Percentiles rank a stretch among this genome's conserved stretches.
Evolutionary conservation across 1,284 basidiomycete species (phyloP).

Genomic region (Amylostereum areolatum): DNA sequence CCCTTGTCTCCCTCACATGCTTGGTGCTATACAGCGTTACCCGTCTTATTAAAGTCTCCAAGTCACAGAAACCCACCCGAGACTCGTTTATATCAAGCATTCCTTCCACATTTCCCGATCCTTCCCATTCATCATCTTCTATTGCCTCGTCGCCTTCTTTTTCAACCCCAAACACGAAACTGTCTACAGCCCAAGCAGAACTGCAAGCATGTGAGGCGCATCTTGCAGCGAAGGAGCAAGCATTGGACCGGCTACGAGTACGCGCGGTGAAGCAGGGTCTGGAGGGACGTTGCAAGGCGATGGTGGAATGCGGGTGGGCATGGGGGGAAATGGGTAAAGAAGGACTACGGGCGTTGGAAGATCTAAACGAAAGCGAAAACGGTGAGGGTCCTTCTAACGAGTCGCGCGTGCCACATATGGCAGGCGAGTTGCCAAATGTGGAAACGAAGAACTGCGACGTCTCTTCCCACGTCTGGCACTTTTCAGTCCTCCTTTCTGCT

Average conservation of each 20-base stretch:
- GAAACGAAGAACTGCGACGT: too few relatives aligned
- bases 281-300: constrained; percentile 50
- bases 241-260: constrained; percentile 46
- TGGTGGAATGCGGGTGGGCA: constrained; percentile 59
- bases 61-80: constrained; percentile 42
- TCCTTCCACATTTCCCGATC: constrained; percentile 26
- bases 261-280: constrained; percentile 55
- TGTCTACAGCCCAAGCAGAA: constrained; percentile 62
- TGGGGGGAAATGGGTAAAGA: constrained; percentile 65
- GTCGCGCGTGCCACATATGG: too few relatives aligned
- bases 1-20: constrained; percentile 1
- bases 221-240: constrained; percentile 59
- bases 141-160: constrained; percentile 29
- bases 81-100: constrained; percentile 33
- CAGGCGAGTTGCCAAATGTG: too few relatives aligned
- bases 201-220: constrained; percentile 74
- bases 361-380: constrained; percentile 12
- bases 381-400: neutral
- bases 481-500: too few relatives aligned
- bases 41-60: constrained; percentile 71
- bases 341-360: constrained; percentile 38
- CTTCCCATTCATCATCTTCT: constrained; percentile 27
- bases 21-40: constrained; percentile 47
- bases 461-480: too few relatives aligned
- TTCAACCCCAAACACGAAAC: constrained; percentile 36